Evolutionary conservation across 1,284 basidiomycete species (phyloP), one percentile per base, ranked within the genome.

Genomic region (Rhodotorula sp.): DNA sequence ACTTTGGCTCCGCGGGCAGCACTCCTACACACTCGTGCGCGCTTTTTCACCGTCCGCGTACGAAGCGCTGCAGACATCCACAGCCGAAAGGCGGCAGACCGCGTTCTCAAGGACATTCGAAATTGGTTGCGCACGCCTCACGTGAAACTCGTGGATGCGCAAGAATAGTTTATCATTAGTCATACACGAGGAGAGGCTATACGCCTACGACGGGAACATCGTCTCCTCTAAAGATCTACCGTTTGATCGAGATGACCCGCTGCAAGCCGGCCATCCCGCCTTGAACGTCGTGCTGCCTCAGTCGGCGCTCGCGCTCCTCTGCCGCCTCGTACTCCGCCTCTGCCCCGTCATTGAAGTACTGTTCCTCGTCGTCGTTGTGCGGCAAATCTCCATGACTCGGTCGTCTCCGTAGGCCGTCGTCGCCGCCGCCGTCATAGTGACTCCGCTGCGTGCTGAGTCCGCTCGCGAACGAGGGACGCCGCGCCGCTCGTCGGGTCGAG

Each of bases 231-330:
- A 48, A 31, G 16, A 18, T 31, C 49, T 62, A 67, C 26, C 66
- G 34, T 60, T 67, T 62, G 34, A 62, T 34, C 19, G 55, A 62
- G 14, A 55, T 19, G 5, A 48, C 28, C 5, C 66, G 61, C 66
- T 67, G 61, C 48, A 62, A 2, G 16, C 66, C 66, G 7, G 18
- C n/a, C 16, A 58, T 49, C 3, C 66, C 56, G 38, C 55, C 61
- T 1, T n/a, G 48, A 1, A 58, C 56, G 26, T 55, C 54, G 26
- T 55, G n/a, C 54, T 55, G 54, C 12, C 28, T n/a, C 54, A 55
- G 12, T 18, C 47, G 48, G 14, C 49, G 15, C 47, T 52, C 45
- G 15, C 23, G 48, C 23, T 50, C 52, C 38, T 23, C 23, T 43
- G 31, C 60, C 21, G 28, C 5, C 54, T 50, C 47, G 16, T 28